These are phyloP conservation scores for Myrmaecium sp. DNA, from an alignment of 2,329 filamentous ascomycete genomes.

Conservation along the genomic window DNA sequence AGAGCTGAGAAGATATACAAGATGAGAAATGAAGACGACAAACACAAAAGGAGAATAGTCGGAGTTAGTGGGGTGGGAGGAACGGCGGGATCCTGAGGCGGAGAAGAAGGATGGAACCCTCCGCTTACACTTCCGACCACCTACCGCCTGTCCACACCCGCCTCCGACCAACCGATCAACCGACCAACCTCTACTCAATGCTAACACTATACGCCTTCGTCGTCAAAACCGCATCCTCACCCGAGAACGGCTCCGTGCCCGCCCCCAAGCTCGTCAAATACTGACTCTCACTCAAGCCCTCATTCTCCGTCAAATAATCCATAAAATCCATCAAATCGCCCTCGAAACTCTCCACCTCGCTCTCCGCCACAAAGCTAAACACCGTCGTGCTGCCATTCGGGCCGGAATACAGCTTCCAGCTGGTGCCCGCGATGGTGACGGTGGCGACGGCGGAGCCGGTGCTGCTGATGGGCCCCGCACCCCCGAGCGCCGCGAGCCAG, in stretches of 20 bases:
- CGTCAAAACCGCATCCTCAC: slow-evolving; percentile 28
- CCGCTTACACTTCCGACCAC: no score
- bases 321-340: slow-evolving; percentile 43
- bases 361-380: slow-evolving; percentile 40
- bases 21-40: no score
- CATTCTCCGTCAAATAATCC: slow-evolving; percentile 33
- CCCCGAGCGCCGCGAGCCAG: slow-evolving; percentile 42
- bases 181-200: no score
- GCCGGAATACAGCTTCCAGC: slow-evolving; percentile 45
- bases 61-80: no score
- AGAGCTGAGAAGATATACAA: no score
- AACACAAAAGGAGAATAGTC: no score
- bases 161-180: no score
- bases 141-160: no score
- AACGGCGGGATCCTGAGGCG: no score
- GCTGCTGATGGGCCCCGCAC: slow-evolving; percentile 41
- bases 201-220: slow-evolving; percentile 21
- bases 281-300: slow-evolving; percentile 32
- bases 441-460: slow-evolving; percentile 38
- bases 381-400: slow-evolving; percentile 42
- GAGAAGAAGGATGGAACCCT: no score
- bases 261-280: slow-evolving; percentile 37
- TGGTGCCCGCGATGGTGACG: slow-evolving; percentile 33
- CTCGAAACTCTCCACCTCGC: slow-evolving; percentile 33
- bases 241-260: slow-evolving; percentile 41